Conservation (phyloP, 169 alveolate genomes). For the Cytauxzoon felis region DNA sequence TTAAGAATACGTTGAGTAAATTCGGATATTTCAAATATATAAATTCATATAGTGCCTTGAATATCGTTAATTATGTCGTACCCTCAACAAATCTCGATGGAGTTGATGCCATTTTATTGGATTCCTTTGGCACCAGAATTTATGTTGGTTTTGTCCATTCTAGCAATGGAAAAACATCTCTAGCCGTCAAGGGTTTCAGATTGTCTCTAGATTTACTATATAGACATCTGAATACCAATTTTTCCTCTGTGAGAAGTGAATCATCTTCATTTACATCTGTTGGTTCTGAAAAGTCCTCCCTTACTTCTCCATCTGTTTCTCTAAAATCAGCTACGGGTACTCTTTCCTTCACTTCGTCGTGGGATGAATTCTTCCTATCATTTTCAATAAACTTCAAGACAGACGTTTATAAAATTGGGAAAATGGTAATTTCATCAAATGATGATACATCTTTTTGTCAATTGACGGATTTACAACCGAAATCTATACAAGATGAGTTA, state of each 20-base stretch:
- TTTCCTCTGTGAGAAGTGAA: not conserved
- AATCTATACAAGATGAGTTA: conserved; percentile 44
- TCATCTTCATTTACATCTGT: not conserved
- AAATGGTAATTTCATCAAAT: conserved; percentile 1
- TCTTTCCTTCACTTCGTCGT: conserved; percentile 2
- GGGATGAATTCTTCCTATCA: conserved; percentile 18
- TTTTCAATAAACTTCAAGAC: conserved; percentile 22
- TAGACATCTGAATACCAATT: not conserved
- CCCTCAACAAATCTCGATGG: conserved; percentile 31
- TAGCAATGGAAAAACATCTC: not conserved
- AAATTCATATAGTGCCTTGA: not conserved
- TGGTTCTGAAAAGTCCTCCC: conserved; percentile 1
- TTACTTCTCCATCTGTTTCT: no score
- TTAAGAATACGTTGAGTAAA: conserved; percentile 6
- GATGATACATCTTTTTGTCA: conserved; percentile 40
- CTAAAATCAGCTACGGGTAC: no score
- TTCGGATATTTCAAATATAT: conserved; percentile 24
- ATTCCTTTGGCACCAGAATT: conserved; percentile 37
- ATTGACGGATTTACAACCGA: conserved; percentile 8
- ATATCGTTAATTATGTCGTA: conserved; percentile 1
- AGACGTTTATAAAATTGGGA: conserved; percentile 6
- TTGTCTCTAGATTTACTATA: not conserved
- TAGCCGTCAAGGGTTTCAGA: conserved; percentile 48
- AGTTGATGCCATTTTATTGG: conserved; percentile 44
- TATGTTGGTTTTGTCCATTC: conserved; percentile 36